Evolutionary conservation across 75 land plant genomes (phyloP).

Genomic region (Chamaecyparis obtusa): DNA sequence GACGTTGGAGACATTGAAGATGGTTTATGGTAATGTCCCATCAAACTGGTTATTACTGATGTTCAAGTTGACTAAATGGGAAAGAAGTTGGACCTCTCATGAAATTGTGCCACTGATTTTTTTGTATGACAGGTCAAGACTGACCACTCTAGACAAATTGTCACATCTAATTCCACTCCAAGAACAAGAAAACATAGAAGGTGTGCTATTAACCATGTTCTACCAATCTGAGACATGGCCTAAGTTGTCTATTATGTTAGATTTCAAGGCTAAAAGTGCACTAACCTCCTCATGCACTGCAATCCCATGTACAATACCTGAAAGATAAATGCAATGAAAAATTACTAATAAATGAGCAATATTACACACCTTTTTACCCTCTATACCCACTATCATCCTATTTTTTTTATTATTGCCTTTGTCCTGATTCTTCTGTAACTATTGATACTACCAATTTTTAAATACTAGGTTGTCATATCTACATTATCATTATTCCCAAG

Average conservation of each 20-base stretch:
- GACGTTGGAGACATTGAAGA: slow-evolving; percentile 42
- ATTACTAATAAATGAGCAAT: not conserved
- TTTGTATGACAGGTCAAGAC: slow-evolving; percentile 48
- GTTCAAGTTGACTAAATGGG: slow-evolving; percentile 48
- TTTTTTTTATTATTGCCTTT: not conserved
- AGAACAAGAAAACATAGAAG: slow-evolving; percentile 25
- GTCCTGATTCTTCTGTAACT: not conserved
- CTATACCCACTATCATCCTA: not conserved
- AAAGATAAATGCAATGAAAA: not conserved
- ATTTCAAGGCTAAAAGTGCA: slow-evolving; percentile 50
- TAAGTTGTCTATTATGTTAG: slow-evolving; percentile 26
- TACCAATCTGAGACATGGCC: slow-evolving; percentile 49
- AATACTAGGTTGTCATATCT: not conserved
- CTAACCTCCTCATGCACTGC: not conserved
- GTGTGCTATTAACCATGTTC: not conserved
- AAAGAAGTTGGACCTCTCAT: slow-evolving; percentile 17
- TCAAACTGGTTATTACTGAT: slow-evolving; percentile 59
- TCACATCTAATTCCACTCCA: slow-evolving; percentile 57
- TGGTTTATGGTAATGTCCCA: slow-evolving; percentile 44
- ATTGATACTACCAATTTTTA: not conserved
- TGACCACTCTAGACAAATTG: slow-evolving; percentile 20
- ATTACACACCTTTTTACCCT: not conserved
- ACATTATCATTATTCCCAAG: not conserved
- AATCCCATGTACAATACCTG: not conserved
- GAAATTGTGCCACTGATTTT: slow-evolving; percentile 36